A percentile compares a stretch with the other conserved stretches of the same genome.
Conservation (phyloP, 139 green algal genomes). For the Raphidocelis subcapitata region DNA sequence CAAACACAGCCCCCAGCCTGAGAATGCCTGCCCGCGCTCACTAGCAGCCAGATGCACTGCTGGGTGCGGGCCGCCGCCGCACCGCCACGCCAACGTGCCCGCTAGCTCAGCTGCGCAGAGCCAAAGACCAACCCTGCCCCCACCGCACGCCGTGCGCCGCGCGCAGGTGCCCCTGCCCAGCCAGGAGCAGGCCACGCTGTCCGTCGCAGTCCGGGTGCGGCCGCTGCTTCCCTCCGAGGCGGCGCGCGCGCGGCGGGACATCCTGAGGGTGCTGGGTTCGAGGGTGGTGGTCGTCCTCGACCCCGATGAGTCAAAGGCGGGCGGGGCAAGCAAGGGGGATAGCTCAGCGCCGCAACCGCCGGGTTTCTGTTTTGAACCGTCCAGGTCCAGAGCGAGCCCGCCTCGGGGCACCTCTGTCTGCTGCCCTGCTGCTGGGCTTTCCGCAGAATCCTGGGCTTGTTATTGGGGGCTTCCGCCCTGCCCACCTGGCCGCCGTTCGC, state of each 20-base stretch:
- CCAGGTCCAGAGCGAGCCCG: background rate
- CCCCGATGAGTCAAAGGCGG: conserved; percentile 64
- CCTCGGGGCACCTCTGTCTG: background rate
- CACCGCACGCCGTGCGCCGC: too few relatives aligned
- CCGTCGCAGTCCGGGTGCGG: conserved; percentile 61
- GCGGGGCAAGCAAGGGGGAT: background rate
- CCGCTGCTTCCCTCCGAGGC: conserved; percentile 54
- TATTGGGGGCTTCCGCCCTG: background rate
- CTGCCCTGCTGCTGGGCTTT: background rate
- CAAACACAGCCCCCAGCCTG: background rate
- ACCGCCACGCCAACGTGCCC: too few relatives aligned
- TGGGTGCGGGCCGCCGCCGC: too few relatives aligned
- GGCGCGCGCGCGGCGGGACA: too few relatives aligned
- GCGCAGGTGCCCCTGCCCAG: conserved; percentile 11
- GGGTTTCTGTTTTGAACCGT: background rate
- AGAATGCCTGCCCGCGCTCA: background rate
- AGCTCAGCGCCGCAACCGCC: background rate
- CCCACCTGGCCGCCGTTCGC: too few relatives aligned
- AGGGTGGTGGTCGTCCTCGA: conserved; percentile 70
- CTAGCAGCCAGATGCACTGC: too few relatives aligned
- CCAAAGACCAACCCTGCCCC: too few relatives aligned
- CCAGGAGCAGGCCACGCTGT: conserved; percentile 37
- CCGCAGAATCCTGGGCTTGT: background rate
- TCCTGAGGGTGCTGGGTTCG: too few relatives aligned
- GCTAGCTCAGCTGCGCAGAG: too few relatives aligned